Percentiles rank a stretch among this genome's conserved stretches.
Conservation (phyloP, 106 monocot genomes). For the Dendrobium catenatum region DNA sequence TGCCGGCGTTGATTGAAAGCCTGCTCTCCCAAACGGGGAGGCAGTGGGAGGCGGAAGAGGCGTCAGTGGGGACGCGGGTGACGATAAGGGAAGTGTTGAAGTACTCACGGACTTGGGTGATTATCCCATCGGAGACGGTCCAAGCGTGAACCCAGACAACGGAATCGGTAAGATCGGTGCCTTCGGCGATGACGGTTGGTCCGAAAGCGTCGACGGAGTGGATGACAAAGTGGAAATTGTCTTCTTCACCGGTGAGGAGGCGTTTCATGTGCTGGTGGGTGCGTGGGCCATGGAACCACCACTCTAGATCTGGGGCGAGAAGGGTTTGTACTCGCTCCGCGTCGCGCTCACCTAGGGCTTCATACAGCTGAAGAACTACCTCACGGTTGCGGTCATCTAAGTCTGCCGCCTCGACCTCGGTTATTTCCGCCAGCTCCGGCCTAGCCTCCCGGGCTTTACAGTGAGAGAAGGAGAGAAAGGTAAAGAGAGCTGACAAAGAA, state of each 20-base stretch:
- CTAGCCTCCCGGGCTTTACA: neutral
- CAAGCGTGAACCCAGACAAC: constrained; percentile 43
- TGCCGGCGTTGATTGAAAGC: constrained; percentile 10
- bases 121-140: constrained; percentile 41
- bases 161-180: constrained; percentile 12
- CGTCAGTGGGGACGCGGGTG: constrained; percentile 12
- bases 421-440: constrained; percentile 5
- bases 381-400: constrained; percentile 12
- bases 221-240: constrained; percentile 21
- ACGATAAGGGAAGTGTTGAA: constrained; percentile 73
- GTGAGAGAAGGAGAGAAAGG: neutral
- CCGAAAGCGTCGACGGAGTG: constrained; percentile 29
- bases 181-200: constrained; percentile 37
- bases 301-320: constrained; percentile 38
- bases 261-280: constrained; percentile 47
- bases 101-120: constrained; percentile 63
- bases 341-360: constrained; percentile 30
- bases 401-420: neutral
- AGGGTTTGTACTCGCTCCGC: constrained; percentile 23
- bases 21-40: constrained; percentile 21
- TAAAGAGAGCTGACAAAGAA: neutral
- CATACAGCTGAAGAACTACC: constrained; percentile 20
- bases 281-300: constrained; percentile 57
- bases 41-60: neutral
- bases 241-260: constrained; percentile 23